These are phyloP conservation scores for Aspergillus fijiensis DNA, from an alignment of 2,329 filamentous ascomycete species.

Conservation along the genomic window DNA sequence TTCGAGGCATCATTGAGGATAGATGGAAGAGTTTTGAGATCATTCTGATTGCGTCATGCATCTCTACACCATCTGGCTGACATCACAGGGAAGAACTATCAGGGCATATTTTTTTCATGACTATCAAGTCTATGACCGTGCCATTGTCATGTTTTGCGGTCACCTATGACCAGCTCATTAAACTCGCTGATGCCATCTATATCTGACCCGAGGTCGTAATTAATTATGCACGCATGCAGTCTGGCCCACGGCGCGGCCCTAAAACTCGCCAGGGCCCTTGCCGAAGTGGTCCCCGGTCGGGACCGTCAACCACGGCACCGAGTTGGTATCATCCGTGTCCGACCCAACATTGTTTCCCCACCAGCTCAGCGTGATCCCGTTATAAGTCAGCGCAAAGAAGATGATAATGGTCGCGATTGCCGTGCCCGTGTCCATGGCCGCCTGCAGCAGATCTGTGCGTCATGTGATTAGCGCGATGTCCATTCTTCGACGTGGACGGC, in stretches of 20 bases:
- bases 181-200: too few relatives aligned
- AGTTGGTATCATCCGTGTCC: constrained; percentile 36
- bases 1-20: background rate
- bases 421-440: constrained; percentile 37
- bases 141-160: too few relatives aligned
- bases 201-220: too few relatives aligned
- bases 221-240: too few relatives aligned
- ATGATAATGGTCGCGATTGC: constrained; percentile 34
- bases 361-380: constrained; percentile 32
- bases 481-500: background rate
- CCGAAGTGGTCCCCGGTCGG: constrained; percentile 31
- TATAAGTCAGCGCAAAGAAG: constrained; percentile 36
- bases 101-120: too few relatives aligned
- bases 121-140: too few relatives aligned
- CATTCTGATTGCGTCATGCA: background rate
- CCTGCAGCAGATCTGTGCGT: constrained; percentile 22
- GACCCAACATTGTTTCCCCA: constrained; percentile 39
- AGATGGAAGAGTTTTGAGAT: background rate
- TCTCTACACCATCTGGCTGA: background rate
- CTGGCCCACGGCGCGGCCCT: background rate
- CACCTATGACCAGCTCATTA: too few relatives aligned
- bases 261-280: constrained; percentile 33
- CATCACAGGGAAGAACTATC: too few relatives aligned
- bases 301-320: constrained; percentile 34
- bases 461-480: background rate